These are phyloP conservation scores for Setomelanomma holmii DNA, from an alignment of 2,329 filamentous ascomycete genomes.

Conservation along the genomic window DNA sequence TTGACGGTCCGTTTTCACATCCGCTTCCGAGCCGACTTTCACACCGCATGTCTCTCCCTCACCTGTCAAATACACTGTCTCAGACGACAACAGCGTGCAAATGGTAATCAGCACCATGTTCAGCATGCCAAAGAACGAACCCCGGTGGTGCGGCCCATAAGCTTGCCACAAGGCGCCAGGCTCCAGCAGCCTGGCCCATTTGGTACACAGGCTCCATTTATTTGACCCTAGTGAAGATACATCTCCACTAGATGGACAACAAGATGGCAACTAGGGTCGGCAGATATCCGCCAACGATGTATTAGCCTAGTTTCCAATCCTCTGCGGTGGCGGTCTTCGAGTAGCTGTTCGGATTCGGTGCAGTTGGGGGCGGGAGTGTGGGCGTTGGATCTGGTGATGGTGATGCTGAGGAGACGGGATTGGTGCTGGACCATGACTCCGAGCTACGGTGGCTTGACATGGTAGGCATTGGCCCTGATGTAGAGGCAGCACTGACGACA, in stretches of 20 bases:
- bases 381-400: neutral
- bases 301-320: neutral
- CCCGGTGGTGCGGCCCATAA: neutral
- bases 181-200: neutral
- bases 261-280: slow-evolving; percentile 9
- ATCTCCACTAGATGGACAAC: slow-evolving; percentile 9
- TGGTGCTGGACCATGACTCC: neutral
- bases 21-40: neutral
- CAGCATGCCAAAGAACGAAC: slow-evolving; percentile 1
- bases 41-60: slow-evolving; percentile 6
- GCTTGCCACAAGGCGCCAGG: neutral
- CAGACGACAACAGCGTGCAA: slow-evolving; percentile 8
- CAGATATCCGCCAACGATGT: slow-evolving; percentile 9
- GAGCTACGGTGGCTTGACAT: neutral
- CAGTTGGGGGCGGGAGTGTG: neutral
- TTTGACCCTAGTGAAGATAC: slow-evolving; percentile 6
- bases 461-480: neutral
- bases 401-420: neutral
- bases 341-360: neutral
- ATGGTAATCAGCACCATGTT: slow-evolving; percentile 1
- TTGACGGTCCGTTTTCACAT: neutral
- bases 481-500: neutral
- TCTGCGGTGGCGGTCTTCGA: neutral
- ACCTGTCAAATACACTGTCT: slow-evolving; percentile 8
- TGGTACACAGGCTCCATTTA: slow-evolving; percentile 8